Evolutionary conservation across 805 yeast species (phyloP).

Genomic region (Lipomyces yamadae): DNA sequence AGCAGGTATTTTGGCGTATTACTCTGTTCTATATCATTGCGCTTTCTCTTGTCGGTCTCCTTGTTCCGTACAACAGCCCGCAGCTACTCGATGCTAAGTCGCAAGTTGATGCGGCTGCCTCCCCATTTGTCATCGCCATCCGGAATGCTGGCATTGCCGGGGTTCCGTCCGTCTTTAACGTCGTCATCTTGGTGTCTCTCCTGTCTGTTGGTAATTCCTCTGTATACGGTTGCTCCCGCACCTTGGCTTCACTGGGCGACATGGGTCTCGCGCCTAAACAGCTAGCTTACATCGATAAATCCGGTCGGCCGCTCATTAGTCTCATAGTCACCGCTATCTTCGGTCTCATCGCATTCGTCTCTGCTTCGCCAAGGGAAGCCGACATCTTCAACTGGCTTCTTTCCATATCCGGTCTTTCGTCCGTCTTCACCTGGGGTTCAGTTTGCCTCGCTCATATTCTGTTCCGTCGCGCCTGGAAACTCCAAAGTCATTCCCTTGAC

Average conservation of each 20-base stretch:
- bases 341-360: constrained; percentile 65
- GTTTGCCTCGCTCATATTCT: constrained; percentile 71
- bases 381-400: constrained; percentile 72
- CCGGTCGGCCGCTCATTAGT: constrained; percentile 81
- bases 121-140: constrained; percentile 77
- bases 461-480: constrained; percentile 64
- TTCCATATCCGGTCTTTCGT: constrained; percentile 74
- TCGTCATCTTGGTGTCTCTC: constrained; percentile 68
- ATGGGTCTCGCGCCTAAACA: constrained; percentile 66
- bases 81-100: constrained; percentile 54
- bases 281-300: constrained; percentile 71
- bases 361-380: constrained; percentile 59
- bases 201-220: constrained; percentile 76
- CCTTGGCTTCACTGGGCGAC: constrained; percentile 67
- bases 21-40: constrained; percentile 69
- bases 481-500: constrained; percentile 68
- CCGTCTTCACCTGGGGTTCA: constrained; percentile 81
- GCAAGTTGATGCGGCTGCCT: constrained; percentile 61
- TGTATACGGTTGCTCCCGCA: constrained; percentile 73
- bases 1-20: constrained; percentile 85
- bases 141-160: constrained; percentile 67
- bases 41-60: constrained; percentile 62
- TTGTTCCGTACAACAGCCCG: constrained; percentile 66
- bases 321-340: constrained; percentile 53
- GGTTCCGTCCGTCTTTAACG: constrained; percentile 74